Evolutionary conservation across 495 filamentous ascomycete species (phyloP).

Genomic region (Tuber indicum): DNA sequence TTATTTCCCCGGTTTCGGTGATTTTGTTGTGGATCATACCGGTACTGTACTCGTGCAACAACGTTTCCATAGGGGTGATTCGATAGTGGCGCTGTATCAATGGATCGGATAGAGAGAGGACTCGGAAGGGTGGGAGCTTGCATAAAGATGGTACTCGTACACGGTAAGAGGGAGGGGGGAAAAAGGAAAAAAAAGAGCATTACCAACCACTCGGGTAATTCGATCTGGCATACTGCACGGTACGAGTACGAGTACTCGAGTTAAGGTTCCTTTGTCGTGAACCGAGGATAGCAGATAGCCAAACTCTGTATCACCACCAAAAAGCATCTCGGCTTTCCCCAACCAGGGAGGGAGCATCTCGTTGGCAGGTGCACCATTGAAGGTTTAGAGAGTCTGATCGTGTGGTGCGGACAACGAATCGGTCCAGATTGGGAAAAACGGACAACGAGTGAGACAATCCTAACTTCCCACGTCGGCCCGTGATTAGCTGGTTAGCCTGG

Average conservation of each 20-base stretch:
- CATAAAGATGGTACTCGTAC: not conserved
- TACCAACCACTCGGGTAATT: not conserved
- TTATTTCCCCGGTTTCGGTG: not conserved
- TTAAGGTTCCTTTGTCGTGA: constrained; percentile 6
- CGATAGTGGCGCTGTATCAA: not conserved
- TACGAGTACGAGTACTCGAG: not conserved
- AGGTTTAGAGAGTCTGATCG: not conserved
- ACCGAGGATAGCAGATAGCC: not conserved
- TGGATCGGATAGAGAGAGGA: not conserved
- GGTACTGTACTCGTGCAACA: not conserved
- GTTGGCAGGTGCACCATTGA: not conserved
- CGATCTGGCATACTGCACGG: not conserved
- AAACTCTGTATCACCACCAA: not conserved
- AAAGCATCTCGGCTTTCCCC: not conserved
- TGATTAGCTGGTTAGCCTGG: not conserved
- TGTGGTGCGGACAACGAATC: not conserved
- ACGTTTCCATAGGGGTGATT: not conserved
- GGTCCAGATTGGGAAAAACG: not conserved
- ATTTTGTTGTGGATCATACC: not conserved
- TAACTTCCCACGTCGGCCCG: not conserved
- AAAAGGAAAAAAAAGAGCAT: not conserved
- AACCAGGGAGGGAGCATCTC: not conserved
- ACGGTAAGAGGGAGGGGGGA: not conserved
- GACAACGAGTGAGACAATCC: not conserved
- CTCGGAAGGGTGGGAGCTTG: not conserved